Percentiles rank a stretch among this genome's conserved stretches.
phyloP scores from a whole-genome alignment of 352 stramenopile genomes.

The Globisporangium acanthophoron region DNA sequence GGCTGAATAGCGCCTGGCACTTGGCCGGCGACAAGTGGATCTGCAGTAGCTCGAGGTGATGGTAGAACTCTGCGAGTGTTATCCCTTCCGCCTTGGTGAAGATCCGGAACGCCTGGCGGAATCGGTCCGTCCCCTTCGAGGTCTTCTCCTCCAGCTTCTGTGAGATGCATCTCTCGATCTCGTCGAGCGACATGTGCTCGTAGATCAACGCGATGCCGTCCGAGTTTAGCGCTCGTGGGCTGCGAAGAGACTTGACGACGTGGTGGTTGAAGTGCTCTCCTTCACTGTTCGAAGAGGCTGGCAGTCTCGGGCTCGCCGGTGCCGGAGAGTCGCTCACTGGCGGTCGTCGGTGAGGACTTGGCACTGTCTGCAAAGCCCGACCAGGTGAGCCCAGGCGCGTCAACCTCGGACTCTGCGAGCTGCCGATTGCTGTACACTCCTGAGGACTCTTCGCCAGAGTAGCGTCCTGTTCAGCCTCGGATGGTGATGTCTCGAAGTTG shows the following conservation, averaged over 20 bases:
- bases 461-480: not conserved
- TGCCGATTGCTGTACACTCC: not conserved
- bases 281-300: not conserved
- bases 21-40: constrained; percentile 54
- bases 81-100: constrained; percentile 67
- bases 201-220: constrained; percentile 27
- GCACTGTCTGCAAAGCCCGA: not conserved
- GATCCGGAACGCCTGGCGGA: constrained; percentile 56
- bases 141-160: constrained; percentile 59
- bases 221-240: constrained; percentile 8
- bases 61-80: constrained; percentile 53
- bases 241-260: constrained; percentile 3
- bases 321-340: not conserved
- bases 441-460: not conserved
- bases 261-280: constrained; percentile 3
- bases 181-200: constrained; percentile 43
- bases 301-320: not conserved
- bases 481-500: constrained; percentile 9
- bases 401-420: constrained; percentile 1
- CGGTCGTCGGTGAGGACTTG: constrained; percentile 2
- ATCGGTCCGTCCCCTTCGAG: constrained; percentile 39
- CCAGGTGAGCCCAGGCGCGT: not conserved
- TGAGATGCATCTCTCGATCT: constrained; percentile 49
- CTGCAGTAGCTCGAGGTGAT: constrained; percentile 44
- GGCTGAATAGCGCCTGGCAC: constrained; percentile 54